phyloP scores from a whole-genome alignment of 768 basidiomycete genomes.

The Tephrocybe sp. region DNA sequence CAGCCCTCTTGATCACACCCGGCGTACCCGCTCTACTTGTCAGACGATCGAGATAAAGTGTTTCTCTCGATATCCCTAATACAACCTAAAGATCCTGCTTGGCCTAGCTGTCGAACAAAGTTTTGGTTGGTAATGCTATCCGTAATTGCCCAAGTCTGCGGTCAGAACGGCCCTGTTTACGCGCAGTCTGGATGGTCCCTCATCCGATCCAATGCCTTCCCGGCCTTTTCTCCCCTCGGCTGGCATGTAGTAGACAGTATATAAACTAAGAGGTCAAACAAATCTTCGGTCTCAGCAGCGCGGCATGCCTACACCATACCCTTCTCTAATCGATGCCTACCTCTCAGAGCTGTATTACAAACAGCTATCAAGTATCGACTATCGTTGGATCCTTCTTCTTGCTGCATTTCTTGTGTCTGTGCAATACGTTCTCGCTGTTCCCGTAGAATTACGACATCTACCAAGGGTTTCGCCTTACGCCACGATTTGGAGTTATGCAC shows the following conservation, averaged over 20 bases:
- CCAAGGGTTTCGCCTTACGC: conserved; percentile 32
- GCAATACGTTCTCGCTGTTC: conserved; percentile 22
- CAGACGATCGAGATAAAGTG: no score
- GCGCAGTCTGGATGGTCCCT: neutral
- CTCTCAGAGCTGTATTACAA: conserved; percentile 2
- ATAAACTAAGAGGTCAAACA: no score
- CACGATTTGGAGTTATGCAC: conserved; percentile 32
- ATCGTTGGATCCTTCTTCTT: conserved; percentile 4
- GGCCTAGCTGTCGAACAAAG: conserved; percentile 4
- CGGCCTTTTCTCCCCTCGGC: no score
- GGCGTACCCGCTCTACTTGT: no score
- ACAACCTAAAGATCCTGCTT: neutral
- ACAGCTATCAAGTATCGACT: conserved; percentile 1
- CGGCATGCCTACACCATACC: conserved; percentile 7
- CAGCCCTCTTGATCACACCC: no score
- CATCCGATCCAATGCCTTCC: neutral
- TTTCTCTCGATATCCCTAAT: no score
- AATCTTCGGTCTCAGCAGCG: no score
- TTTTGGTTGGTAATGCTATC: neutral
- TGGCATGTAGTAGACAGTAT: no score
- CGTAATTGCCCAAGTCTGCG: neutral
- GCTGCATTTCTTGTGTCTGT: conserved; percentile 3
- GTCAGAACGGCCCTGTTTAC: neutral
- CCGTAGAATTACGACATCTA: conserved; percentile 32
- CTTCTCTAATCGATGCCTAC: conserved; percentile 5